Base-by-base conservation (phyloP, 768 basidiomycete genomes). In the Termitomyces bulborhizus region DNA sequence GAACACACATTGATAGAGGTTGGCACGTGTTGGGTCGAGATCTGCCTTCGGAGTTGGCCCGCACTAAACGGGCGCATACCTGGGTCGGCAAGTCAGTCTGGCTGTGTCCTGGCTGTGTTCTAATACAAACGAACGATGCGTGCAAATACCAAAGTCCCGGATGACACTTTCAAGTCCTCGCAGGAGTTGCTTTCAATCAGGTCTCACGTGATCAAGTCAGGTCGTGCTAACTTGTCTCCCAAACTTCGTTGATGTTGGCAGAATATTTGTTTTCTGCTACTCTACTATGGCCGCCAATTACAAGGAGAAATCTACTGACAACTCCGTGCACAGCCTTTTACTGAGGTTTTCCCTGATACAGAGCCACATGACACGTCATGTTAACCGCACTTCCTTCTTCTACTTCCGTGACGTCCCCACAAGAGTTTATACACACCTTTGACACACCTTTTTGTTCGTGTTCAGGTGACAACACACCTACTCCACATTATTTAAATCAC, bases 1-100 rank as follows among this genome's bases (percentile, higher is more conserved):
- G 39, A 9, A 27, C 54, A 18, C 27, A 55, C 54, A 44, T 24
- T 50, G 34, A 55, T 43, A 21, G 16, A 45, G 26, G 48, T 36
- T 44, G 48, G 54, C 54, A 55, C 48, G 54, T 49, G 54, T 50
- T 26, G 41, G 27, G 26, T 55, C 29, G 29, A 40, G 24, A 46
- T 52, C 31, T 51, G 55, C 12, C 29, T 42, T 46, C 44, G 50
- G 31, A 51, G 43, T 21, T 37, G 32, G 4, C 36, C 40, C 42
- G 24, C 46, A 44, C 32, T 11, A 29, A 49, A 34, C 21, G 46
- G 27, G 26, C 43, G 13, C 54, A 56, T 50, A 45, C 42, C 40
- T 44, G 8, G 18, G 27, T 43, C 24, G 31, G 12, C 34, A 42
- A 26, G 36, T 36, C 9, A 11, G 26, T 24, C 34, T 36, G 26